Conservation (phyloP, 2,329 filamentous ascomycete genomes). For the Claviceps sp. region DNA sequence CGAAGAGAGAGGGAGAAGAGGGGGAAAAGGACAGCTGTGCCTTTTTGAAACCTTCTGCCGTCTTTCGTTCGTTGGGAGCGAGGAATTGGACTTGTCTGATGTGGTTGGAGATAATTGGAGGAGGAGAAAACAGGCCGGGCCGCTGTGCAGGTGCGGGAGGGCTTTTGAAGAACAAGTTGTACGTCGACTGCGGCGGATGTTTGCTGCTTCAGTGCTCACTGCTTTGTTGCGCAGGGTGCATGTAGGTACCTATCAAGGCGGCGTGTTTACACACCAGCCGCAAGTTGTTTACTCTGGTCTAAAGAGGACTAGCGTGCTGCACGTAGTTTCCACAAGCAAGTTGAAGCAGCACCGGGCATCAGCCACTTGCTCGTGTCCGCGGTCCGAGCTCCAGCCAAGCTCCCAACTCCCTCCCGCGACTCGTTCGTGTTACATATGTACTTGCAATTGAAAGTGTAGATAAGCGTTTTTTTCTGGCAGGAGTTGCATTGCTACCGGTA, state of each 20-base stretch:
- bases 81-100: constrained; percentile 12
- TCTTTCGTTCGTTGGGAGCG: constrained; percentile 13
- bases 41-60: constrained; percentile 23
- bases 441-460: no score
- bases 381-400: not conserved
- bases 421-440: no score
- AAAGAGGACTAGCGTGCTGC: constrained; percentile 12
- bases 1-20: constrained; percentile 25
- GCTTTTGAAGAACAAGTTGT: constrained; percentile 20
- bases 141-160: constrained; percentile 19
- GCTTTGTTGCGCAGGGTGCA: constrained; percentile 12
- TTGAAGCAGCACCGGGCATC: not conserved
- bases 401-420: no score
- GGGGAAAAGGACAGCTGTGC: constrained; percentile 16
- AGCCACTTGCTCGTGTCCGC: not conserved
- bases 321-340: constrained; percentile 8
- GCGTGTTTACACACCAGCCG: constrained; percentile 10
- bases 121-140: constrained; percentile 16
- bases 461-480: no score
- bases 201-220: not conserved
- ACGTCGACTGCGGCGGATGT: not conserved
- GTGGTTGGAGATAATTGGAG: constrained; percentile 27
- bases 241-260: constrained; percentile 7
- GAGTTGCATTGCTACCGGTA: no score
- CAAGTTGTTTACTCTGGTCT: constrained; percentile 15